Evolutionary conservation across 2,329 filamentous ascomycete species (phyloP), one percentile per base, ranked within the genome.

Genomic region (Macrophomina pseudophaseolina): DNA sequence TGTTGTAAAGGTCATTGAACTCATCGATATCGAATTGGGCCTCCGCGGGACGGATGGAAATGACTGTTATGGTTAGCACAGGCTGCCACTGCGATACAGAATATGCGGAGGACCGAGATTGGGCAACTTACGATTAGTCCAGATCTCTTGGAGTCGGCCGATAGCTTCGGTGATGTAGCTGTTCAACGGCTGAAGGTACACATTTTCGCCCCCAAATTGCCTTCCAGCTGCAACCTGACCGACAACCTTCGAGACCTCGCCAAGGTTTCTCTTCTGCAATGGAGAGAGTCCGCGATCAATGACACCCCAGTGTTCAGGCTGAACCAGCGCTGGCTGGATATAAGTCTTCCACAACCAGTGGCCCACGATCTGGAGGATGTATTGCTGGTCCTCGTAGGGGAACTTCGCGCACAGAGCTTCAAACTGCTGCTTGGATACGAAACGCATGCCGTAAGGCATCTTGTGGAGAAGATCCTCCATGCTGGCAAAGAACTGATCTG

Each of bases 1-100:
- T 94, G 66, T 94, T 92, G 76, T 98, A 98, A 6, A 99, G 86
- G 75, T 99, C 95, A 76, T 97, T 98, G 86, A 95, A 99, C 77
- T 98, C 95, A 76, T 99, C 95, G 76, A 99, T 97, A 78, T 98
- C 94, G 75, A 98, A 99, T 30, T 95, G 95, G 63, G 88, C 86
- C 79, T 99, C 95, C 0, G 93, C 92, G 72, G 95, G 90, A 14
- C 91, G 89, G 12, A 98, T 91, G 12, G 90, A 88, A 71, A 99
- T 92, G 68, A 98, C 84, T 85, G 18, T 52, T 35, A 64, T 16
- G 11, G 5, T 5, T n/a, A 9, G 32, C n/a, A 64, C 6, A 48
- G 18, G 56, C 48, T 23, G 23, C 23, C 23, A 23, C 23, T 23
- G 23, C 23, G 23, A 23, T 23, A 23, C 23, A 23, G 23, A 23